Evolutionary conservation across 2,329 filamentous ascomycete species (phyloP).

Genomic region (Epichloe coenophiala): DNA sequence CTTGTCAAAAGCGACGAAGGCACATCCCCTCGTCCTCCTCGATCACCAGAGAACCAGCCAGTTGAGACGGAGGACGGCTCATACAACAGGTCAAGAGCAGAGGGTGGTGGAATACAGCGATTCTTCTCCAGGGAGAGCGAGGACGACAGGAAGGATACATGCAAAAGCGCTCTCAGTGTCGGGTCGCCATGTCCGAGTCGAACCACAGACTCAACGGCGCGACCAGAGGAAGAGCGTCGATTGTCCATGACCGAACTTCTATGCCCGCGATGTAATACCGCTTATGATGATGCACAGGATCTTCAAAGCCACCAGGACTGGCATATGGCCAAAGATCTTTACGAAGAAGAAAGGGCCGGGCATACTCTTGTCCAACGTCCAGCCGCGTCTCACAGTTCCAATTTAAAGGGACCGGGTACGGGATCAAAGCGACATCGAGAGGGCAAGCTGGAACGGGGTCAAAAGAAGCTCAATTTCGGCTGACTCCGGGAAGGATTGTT

Average conservation of each 20-base stretch:
- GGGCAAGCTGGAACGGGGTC: constrained; percentile 38
- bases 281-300: constrained; percentile 43
- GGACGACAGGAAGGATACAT: background rate
- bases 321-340: constrained; percentile 83
- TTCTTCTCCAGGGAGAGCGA: constrained; percentile 36
- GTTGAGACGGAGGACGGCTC: constrained; percentile 6
- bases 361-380: constrained; percentile 28
- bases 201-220: background rate
- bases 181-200: background rate
- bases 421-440: constrained; percentile 27
- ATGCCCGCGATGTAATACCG: constrained; percentile 53
- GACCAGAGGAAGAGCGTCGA: background rate
- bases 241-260: constrained; percentile 13
- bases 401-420: constrained; percentile 19
- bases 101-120: constrained; percentile 38
- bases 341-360: constrained; percentile 45
- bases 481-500: constrained; percentile 18
- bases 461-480: constrained; percentile 47
- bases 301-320: constrained; percentile 76
- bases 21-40: constrained; percentile 19
- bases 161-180: background rate
- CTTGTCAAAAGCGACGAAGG: constrained; percentile 64
- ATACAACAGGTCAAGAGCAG: constrained; percentile 22
- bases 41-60: constrained; percentile 5
- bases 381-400: constrained; percentile 17